Evolutionary conservation across 768 basidiomycete genomes (phyloP).

Genomic region (Chalciporus pseudorubinellus): DNA sequence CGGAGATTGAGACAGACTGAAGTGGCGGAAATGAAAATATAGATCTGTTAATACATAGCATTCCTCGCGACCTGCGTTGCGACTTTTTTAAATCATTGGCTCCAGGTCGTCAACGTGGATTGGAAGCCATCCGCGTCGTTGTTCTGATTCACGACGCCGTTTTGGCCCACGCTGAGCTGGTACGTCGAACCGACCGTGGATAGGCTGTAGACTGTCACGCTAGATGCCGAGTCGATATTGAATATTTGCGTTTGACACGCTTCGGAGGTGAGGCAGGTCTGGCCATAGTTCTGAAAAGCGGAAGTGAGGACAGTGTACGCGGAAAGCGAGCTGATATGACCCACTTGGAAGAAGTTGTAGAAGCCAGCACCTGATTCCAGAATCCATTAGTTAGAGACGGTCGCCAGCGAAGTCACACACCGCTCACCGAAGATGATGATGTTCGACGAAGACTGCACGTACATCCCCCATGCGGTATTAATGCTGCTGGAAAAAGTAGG

Average conservation of each 20-base stretch:
- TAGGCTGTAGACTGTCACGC: constrained; percentile 40
- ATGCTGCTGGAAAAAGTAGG: constrained; percentile 28
- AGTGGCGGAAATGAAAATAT: no score
- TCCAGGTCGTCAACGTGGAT: constrained; percentile 36
- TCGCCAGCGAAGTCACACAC: background rate
- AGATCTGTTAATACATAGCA: no score
- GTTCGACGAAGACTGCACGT: constrained; percentile 34
- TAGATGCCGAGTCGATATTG: constrained; percentile 39
- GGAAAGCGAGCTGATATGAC: background rate
- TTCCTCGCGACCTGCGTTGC: no score
- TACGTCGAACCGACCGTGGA: constrained; percentile 44
- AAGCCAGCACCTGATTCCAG: constrained; percentile 41
- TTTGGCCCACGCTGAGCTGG: constrained; percentile 38
- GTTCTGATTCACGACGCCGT: constrained; percentile 33
- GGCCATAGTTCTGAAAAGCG: constrained; percentile 34
- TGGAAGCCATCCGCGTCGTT: constrained; percentile 42
- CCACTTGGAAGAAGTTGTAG: constrained; percentile 48
- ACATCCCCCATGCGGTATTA: constrained; percentile 12
- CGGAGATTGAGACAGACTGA: no score
- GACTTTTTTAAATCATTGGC: background rate
- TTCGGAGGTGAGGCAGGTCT: constrained; percentile 33
- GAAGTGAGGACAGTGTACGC: no score
- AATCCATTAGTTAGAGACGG: constrained; percentile 18
- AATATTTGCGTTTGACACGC: constrained; percentile 44
- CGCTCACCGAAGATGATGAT: constrained; percentile 42